Evolutionary conservation across 805 yeast genomes (phyloP).

Genomic region (Yarrowia alimentaria): DNA sequence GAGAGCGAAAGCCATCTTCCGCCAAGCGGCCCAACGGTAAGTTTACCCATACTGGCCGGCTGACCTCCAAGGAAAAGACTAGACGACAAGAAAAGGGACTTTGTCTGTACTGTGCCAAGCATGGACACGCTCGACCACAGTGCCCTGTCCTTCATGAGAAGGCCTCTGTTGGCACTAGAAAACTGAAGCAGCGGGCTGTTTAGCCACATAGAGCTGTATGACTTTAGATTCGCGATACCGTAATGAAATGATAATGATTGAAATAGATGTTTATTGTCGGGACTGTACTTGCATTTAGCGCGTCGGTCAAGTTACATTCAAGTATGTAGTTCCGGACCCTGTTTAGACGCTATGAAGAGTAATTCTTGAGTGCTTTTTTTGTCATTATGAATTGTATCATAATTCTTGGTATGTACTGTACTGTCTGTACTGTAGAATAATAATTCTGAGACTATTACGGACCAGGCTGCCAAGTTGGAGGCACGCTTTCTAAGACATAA

Average conservation of each 20-base stretch:
- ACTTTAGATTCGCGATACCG: slow-evolving; percentile 23
- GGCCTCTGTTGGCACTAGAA: slow-evolving; percentile 21
- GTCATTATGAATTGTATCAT: too few species aligned
- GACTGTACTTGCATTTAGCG: neutral
- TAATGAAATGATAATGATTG: slow-evolving; percentile 8
- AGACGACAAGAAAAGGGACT: slow-evolving; percentile 24
- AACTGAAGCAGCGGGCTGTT: slow-evolving; percentile 22
- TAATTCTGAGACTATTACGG: too few species aligned
- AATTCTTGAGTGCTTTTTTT: too few species aligned
- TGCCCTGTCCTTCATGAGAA: slow-evolving; percentile 26
- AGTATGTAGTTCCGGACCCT: too few species aligned
- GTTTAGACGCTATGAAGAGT: too few species aligned
- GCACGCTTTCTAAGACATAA: too few species aligned
- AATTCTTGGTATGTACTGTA: too few species aligned
- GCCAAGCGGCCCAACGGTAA: slow-evolving; percentile 27
- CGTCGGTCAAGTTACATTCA: too few species aligned
- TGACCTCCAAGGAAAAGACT: slow-evolving; percentile 24
- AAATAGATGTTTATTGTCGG: too few species aligned
- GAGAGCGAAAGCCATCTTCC: slow-evolving; percentile 16
- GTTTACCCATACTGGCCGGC: slow-evolving; percentile 23
- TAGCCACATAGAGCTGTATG: slow-evolving; percentile 8
- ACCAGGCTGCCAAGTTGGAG: too few species aligned
- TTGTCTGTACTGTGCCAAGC: slow-evolving; percentile 28
- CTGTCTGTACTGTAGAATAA: too few species aligned
- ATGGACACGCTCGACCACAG: slow-evolving; percentile 26